Evolutionary conservation across 1,139 yeast genomes (phyloP).

Genomic region (Diutina sp.): DNA sequence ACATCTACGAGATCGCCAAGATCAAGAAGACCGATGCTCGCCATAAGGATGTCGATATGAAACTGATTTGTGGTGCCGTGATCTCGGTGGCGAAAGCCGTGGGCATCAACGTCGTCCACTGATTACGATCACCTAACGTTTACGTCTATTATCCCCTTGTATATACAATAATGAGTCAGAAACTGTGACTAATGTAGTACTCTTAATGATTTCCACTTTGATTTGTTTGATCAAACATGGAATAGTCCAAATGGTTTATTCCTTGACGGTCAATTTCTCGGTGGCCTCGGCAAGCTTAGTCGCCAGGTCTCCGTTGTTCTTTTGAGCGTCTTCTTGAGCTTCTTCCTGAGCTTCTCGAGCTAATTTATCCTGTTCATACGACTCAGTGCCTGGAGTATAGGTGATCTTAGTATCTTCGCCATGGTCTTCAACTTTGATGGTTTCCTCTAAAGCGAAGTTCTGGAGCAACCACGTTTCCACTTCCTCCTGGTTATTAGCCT

Average conservation of each 20-base stretch:
- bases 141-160: constrained; percentile 3
- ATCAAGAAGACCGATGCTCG: constrained; percentile 80
- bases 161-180: neutral
- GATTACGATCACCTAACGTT: constrained; percentile 4
- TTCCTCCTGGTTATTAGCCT: constrained; percentile 50
- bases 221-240: too few species aligned
- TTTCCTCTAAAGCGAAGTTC: constrained; percentile 62
- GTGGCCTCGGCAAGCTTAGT: constrained; percentile 1
- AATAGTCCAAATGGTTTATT: too few species aligned
- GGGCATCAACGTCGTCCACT: constrained; percentile 75
- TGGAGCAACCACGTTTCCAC: constrained; percentile 63
- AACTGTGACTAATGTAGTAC: too few species aligned
- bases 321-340: constrained; percentile 4
- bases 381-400: constrained; percentile 36
- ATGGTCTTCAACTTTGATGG: constrained; percentile 25
- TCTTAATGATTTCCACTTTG: too few species aligned
- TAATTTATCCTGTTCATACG: constrained; percentile 30
- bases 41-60: constrained; percentile 58
- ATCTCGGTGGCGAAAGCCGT: constrained; percentile 79
- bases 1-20: constrained; percentile 88
- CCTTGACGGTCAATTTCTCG: constrained; percentile 3
- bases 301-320: constrained; percentile 4
- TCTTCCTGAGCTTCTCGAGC: constrained; percentile 18
- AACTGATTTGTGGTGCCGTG: constrained; percentile 70
- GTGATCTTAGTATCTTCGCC: constrained; percentile 35